Evolutionary conservation across 2,329 filamentous ascomycete species (phyloP), one percentile per base, ranked within the genome.

Genomic region (Penicillium psychrosexuale): DNA sequence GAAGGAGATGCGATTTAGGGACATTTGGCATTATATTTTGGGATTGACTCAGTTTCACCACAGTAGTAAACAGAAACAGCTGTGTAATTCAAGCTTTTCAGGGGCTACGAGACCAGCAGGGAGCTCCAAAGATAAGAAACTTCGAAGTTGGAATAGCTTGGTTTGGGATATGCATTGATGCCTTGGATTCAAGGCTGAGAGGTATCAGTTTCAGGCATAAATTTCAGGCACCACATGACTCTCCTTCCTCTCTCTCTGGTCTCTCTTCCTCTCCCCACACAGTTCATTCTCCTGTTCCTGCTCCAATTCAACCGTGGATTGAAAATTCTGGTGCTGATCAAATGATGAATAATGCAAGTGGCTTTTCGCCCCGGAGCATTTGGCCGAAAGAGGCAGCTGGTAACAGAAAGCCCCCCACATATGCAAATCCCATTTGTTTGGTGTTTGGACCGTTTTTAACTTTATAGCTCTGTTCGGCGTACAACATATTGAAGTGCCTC

Each of bases 1-100:
- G 38, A 76, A 77, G 34, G 72, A 70, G 42, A 76, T 66, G 51
- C 75, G 72, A 47, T 69, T 69, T 15, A 78, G 64, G 45, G 75
- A 77, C 75, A 78, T 78, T 8, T 27, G 22, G 52, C 68, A 58
- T 43, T 24, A 39, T 30, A 6, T 19, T 24, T 27, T 7, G 13
- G 5, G 8, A 24, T 24, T 15, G 1, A 42, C 8, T 31, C 17
- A 24, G 30, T 7, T 24, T 12, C 30, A n/a, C 11, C 7, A 12
- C 34, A n/a, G 6, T 33, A 19, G 8, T 27, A 15, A n/a, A 13
- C 1, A 1, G 8, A 27, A 27, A 17, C 3, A 27, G 33, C 4
- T 13, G 13, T 28, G 0, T 39, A 19, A 11, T 19, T 39, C 17
- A 19, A 30, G 17, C 46, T 48, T 12, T 15, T 24, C 17, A 48